Evolutionary conservation across 495 filamentous ascomycete genomes (phyloP).

Genomic region (Penicillium maclennaniae): DNA sequence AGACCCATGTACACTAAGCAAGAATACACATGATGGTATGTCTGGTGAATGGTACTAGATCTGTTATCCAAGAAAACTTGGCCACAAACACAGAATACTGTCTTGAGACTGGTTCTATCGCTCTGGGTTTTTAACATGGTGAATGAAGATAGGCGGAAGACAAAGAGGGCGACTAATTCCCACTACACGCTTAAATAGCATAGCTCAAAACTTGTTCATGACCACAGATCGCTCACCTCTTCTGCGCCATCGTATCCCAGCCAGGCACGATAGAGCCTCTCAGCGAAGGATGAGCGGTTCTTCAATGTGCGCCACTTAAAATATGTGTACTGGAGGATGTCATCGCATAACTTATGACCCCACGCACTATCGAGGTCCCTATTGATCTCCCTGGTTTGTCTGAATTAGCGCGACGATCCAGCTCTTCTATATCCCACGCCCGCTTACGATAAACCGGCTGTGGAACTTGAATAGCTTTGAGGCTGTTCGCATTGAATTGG

Average conservation of each 20-base stretch:
- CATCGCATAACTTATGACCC: conserved; percentile 6
- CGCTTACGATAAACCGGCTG: conserved; percentile 65
- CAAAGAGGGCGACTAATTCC: too few relatives aligned
- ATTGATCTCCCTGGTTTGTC: conserved; percentile 18
- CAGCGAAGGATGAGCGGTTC: conserved; percentile 46
- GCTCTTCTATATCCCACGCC: conserved; percentile 40
- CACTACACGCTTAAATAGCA: too few relatives aligned
- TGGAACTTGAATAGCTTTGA: conserved; percentile 44
- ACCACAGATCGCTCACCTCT: conserved; percentile 15
- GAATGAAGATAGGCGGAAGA: too few relatives aligned
- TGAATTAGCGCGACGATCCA: conserved; percentile 57
- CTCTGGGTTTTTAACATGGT: too few relatives aligned
- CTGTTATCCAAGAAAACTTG: too few relatives aligned
- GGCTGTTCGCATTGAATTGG: too few relatives aligned
- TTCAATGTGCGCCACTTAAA: conserved; percentile 40
- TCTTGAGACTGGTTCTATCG: too few relatives aligned
- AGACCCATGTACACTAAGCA: too few relatives aligned
- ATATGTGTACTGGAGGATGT: conserved; percentile 5
- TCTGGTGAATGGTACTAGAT: too few relatives aligned
- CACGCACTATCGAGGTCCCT: conserved; percentile 9
- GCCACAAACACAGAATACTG: too few relatives aligned
- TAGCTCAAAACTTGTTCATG: too few relatives aligned
- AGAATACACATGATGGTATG: too few relatives aligned
- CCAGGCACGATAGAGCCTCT: conserved; percentile 58
- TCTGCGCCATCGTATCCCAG: conserved; percentile 52